Conservation (phyloP, 495 filamentous ascomycete genomes). For the Talaromyces liani region DNA sequence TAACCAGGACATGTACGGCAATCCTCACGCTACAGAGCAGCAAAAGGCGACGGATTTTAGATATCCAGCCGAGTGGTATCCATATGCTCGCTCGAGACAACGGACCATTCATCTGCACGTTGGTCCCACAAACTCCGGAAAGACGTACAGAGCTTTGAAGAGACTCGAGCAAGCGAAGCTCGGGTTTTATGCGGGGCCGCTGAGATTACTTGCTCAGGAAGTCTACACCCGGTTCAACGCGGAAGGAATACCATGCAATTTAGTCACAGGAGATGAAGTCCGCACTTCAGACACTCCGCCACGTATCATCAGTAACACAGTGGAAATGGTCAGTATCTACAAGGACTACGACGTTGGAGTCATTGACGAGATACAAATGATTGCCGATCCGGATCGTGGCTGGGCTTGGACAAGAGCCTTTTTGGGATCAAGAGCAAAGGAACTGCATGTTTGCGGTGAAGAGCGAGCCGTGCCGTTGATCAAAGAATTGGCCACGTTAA, state of each 20-base stretch:
- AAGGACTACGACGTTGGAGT: constrained; percentile 75
- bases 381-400: constrained; percentile 68
- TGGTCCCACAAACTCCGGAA: constrained; percentile 96
- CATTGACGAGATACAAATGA: constrained; percentile 99
- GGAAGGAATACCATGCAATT: constrained; percentile 62
- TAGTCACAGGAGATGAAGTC: constrained; percentile 89
- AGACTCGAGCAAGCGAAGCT: constrained; percentile 66
- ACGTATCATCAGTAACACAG: constrained; percentile 74
- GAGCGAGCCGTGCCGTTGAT: constrained; percentile 74
- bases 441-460: constrained; percentile 94
- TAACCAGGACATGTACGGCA: constrained; percentile 33
- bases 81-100: constrained; percentile 66
- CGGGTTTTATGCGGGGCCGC: constrained; percentile 86
- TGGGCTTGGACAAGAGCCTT: constrained; percentile 98
- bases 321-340: constrained; percentile 87
- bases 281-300: constrained; percentile 43
- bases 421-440: constrained; percentile 74
- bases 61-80: constrained; percentile 87
- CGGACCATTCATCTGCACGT: constrained; percentile 88
- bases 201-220: constrained; percentile 89
- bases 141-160: constrained; percentile 92
- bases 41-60: constrained; percentile 66
- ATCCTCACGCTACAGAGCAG: constrained; percentile 48
- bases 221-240: constrained; percentile 76
- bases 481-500: constrained; percentile 63